Evolutionary conservation across 495 filamentous ascomycete genomes (phyloP).

Genomic region (Cercophora scortea): DNA sequence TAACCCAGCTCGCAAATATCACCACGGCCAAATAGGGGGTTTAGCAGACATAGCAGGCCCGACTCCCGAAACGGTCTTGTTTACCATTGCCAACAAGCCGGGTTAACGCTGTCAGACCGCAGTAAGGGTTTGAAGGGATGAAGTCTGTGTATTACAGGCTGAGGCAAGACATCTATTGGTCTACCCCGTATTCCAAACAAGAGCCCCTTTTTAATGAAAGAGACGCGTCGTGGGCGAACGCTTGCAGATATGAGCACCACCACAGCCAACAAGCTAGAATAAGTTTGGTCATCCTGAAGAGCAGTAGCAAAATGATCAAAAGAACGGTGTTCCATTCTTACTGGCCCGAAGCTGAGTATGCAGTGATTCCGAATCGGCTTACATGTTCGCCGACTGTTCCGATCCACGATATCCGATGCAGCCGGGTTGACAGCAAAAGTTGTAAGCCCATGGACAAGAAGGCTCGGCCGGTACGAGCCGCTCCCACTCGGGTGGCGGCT

Average conservation of each 20-base stretch:
- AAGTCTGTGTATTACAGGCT: neutral
- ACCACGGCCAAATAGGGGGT: conserved; percentile 3
- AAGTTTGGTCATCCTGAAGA: no score
- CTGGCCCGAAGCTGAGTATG: no score
- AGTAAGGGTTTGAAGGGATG: neutral
- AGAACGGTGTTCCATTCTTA: no score
- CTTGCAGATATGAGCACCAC: neutral
- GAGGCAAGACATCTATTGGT: neutral
- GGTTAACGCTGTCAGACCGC: neutral
- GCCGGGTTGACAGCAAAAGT: no score
- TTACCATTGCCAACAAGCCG: neutral
- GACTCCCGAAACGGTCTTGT: neutral
- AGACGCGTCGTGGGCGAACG: neutral
- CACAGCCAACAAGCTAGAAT: no score
- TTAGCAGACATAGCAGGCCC: neutral
- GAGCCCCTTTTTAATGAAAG: neutral
- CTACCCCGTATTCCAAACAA: neutral
- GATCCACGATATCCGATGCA: no score
- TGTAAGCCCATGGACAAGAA: no score
- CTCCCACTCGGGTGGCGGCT: neutral
- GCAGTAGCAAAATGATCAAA: no score
- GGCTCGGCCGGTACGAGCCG: no score
- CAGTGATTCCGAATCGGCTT: no score
- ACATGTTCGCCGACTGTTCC: no score
- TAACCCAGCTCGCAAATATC: conserved; percentile 5